A percentile compares a stretch with the other conserved stretches of the same genome.
Evolutionary conservation across 495 filamentous ascomycete genomes (phyloP).

Genomic region (Hyaloscypha bicolor): DNA sequence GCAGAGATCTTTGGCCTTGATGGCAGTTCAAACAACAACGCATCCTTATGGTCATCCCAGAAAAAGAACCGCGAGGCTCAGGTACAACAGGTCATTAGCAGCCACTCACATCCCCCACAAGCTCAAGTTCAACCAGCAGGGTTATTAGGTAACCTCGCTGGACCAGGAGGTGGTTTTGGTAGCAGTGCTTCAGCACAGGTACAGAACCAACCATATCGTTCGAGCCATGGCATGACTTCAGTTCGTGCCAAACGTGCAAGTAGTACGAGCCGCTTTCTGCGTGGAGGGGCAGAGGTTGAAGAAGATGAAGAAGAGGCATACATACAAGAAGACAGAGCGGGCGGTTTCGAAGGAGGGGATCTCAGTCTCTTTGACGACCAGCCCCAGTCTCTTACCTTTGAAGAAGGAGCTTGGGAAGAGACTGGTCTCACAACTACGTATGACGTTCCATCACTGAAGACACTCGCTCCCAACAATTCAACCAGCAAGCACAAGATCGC

Average conservation of each 20-base stretch:
- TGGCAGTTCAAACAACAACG: background rate
- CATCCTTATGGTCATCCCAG: background rate
- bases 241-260: no score
- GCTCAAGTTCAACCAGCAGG: background rate
- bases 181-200: no score
- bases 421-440: conserved; percentile 65
- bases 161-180: no score
- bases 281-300: background rate
- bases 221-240: no score
- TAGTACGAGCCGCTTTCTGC: background rate
- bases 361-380: conserved; percentile 7
- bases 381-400: conserved; percentile 37
- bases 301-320: background rate
- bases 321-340: background rate
- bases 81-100: no score
- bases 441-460: conserved; percentile 57
- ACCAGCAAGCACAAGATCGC: conserved; percentile 51
- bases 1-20: conserved; percentile 37
- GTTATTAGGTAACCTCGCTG: background rate
- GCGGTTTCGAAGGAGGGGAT: background rate
- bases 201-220: no score
- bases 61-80: background rate
- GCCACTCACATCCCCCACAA: no score
- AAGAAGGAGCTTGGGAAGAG: conserved; percentile 48
- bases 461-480: conserved; percentile 43